A percentile compares a stretch with the other conserved stretches of the same genome.
Conservation (phyloP, 305 asterid genomes). For the Rubia tinctorum region DNA sequence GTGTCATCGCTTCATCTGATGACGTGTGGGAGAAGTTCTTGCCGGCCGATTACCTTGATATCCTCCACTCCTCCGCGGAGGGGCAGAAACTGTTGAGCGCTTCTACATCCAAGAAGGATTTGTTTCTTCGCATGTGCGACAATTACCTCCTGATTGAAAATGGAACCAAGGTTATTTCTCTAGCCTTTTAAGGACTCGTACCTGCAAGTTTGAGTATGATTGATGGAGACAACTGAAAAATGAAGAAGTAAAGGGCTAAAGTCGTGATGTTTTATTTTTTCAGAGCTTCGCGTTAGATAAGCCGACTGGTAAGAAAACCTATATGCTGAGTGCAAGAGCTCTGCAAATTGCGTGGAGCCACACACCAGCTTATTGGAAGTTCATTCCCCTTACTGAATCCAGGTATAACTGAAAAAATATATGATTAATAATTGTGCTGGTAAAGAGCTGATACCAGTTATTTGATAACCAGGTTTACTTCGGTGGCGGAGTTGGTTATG, state of each 20-base stretch:
- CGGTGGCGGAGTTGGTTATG: constrained; percentile 62
- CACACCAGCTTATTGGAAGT: constrained; percentile 54
- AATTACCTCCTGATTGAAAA: constrained; percentile 53
- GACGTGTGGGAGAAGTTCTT: constrained; percentile 68
- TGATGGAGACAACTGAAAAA: background rate
- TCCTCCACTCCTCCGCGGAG: constrained; percentile 33
- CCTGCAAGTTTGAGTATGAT: background rate
- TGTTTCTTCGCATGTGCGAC: constrained; percentile 40
- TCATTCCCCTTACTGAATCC: constrained; percentile 45
- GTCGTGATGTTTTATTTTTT: background rate
- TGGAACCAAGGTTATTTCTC: constrained; percentile 47
- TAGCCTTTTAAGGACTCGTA: background rate
- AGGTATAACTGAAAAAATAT: constrained; percentile 33
- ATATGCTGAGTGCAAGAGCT: constrained; percentile 64
- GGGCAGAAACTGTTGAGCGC: constrained; percentile 25
- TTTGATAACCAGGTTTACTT: constrained; percentile 49
- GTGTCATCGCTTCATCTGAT: constrained; percentile 58
- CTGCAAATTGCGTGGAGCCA: constrained; percentile 52
- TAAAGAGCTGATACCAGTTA: too few relatives aligned
- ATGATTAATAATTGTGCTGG: too few relatives aligned
- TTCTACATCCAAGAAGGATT: constrained; percentile 47
- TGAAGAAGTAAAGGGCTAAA: too few relatives aligned
- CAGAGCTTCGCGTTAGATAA: constrained; percentile 51
- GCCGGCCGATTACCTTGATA: constrained; percentile 58
- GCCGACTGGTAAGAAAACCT: constrained; percentile 64